A percentile compares a stretch with the other conserved stretches of the same genome.
phyloP scores from a whole-genome alignment of 805 yeast species.

The Metschnikowia lochheadii region DNA sequence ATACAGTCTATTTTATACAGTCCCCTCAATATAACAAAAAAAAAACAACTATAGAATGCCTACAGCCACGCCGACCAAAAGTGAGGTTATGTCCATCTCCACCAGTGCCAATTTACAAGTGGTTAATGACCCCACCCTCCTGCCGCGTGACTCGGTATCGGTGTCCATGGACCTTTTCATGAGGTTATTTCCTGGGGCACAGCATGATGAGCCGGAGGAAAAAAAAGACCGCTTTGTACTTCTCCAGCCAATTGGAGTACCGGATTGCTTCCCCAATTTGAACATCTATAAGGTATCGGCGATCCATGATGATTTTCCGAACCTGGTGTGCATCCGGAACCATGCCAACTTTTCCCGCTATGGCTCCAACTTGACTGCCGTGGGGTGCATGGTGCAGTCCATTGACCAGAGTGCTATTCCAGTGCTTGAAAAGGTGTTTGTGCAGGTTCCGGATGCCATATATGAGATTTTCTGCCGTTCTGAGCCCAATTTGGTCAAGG shows the following conservation, averaged over 20 bases:
- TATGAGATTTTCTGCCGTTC: conserved; percentile 31
- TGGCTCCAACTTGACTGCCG: conserved; percentile 41
- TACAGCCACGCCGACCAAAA: neutral
- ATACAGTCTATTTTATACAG: too few species aligned
- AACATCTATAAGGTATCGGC: conserved; percentile 34
- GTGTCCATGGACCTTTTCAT: conserved; percentile 33
- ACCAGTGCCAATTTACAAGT: conserved; percentile 30
- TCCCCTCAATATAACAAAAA: neutral
- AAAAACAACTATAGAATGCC: conserved; percentile 12
- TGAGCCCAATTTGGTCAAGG: conserved; percentile 30
- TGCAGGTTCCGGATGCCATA: conserved; percentile 43
- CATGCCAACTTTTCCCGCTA: conserved; percentile 30
- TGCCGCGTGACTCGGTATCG: conserved; percentile 26
- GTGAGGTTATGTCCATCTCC: conserved; percentile 16
- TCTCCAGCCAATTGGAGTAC: conserved; percentile 37
- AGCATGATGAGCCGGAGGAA: conserved; percentile 3
- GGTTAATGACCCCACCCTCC: conserved; percentile 27
- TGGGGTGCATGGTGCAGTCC: conserved; percentile 34
- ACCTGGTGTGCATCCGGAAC: conserved; percentile 38
- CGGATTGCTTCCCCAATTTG: conserved; percentile 32
- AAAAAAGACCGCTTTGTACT: conserved; percentile 23
- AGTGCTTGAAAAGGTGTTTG: conserved; percentile 41
- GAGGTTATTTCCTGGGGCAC: conserved; percentile 28
- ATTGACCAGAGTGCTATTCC: conserved; percentile 32
- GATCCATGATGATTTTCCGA: conserved; percentile 25